A percentile compares a stretch with the other conserved stretches of the same genome.
Evolutionary conservation across 2,329 filamentous ascomycete species (phyloP).

Genomic region (Diaporthe longicolla): DNA sequence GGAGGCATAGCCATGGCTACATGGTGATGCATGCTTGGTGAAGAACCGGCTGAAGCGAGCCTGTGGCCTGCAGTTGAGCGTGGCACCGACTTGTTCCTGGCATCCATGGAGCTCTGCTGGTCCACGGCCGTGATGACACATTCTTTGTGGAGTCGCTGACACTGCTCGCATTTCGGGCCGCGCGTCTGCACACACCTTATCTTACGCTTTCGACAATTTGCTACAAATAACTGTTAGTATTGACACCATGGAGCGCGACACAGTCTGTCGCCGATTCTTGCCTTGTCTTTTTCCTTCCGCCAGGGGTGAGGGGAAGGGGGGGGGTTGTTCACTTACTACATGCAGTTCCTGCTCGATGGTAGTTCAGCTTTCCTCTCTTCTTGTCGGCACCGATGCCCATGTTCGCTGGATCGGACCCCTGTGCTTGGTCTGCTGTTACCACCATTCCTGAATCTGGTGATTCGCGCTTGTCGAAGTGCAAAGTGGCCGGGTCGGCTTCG

Average conservation of each 20-base stretch:
- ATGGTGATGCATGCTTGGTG: constrained; percentile 62
- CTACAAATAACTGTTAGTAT: constrained; percentile 60
- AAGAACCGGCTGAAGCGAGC: constrained; percentile 62
- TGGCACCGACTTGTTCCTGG: constrained; percentile 58
- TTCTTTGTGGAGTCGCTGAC: constrained; percentile 93
- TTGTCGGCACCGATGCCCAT: constrained; percentile 62
- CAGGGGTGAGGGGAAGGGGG: background rate
- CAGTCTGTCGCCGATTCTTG: constrained; percentile 41
- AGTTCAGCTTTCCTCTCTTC: constrained; percentile 90
- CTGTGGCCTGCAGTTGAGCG: constrained; percentile 57
- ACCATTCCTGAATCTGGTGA: constrained; percentile 63
- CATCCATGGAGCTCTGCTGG: constrained; percentile 70
- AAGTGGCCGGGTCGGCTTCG: constrained; percentile 45
- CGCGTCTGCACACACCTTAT: constrained; percentile 88
- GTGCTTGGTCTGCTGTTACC: constrained; percentile 45
- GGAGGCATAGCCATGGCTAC: constrained; percentile 60
- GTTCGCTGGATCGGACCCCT: constrained; percentile 50
- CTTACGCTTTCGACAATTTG: constrained; percentile 92
- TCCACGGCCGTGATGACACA: constrained; percentile 95
- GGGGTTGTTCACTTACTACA: constrained; percentile 79
- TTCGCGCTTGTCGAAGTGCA: constrained; percentile 59
- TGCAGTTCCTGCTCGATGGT: constrained; percentile 94
- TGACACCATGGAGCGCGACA: constrained; percentile 4
- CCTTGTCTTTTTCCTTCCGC: background rate
- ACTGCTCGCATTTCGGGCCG: constrained; percentile 88